Evolutionary conservation across 2,329 filamentous ascomycete genomes (phyloP), one percentile per base, ranked within the genome.

Genomic region (Fusarium clavum): DNA sequence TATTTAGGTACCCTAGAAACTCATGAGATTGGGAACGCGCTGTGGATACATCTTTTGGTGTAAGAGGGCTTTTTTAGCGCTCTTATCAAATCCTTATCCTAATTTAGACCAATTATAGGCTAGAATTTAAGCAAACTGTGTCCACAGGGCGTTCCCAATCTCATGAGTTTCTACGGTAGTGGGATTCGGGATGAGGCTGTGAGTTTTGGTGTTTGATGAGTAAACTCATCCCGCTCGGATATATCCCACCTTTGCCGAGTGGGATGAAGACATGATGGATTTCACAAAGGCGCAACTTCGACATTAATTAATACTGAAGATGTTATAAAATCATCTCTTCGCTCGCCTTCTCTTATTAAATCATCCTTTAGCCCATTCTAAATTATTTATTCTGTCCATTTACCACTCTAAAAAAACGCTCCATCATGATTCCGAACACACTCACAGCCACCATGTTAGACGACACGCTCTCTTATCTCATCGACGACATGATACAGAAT

Each of bases 171-270:
- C 20, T 20, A 20, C 20, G 20, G 20, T 20, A 20, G 20, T n/a
- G 10, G 18, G 10, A 12, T 38, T n/a, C 10, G 6, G 0, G 6
- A n/a, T 38, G 5, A 6, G 34, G 34, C 34, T 38, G 1, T 38
- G 18, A 6, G 34, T 1, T 38, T n/a, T 0, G 18, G 18, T 38
- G 34, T 38, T 38, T n/a, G 12, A 52, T 14, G n/a, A 41, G 32
- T 18, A 22, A 18, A 3, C 2, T 2, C 4, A 61, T 61, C 59
- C 59, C 59, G 20, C 59, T 53, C 45, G 59, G 59, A 1, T 7
- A 3, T 24, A 65, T 68, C 65, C 65, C 65, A 45, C 65, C 2
- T 5, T 2, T 20, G 0, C 65, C 64, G 60, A 61, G 66, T 34
- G 66, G 66, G 66, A 69, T 69, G 13, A 1, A 14, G 16, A 13